Conservation (phyloP, 1,284 basidiomycete genomes). For the Trametes pubescens region DNA sequence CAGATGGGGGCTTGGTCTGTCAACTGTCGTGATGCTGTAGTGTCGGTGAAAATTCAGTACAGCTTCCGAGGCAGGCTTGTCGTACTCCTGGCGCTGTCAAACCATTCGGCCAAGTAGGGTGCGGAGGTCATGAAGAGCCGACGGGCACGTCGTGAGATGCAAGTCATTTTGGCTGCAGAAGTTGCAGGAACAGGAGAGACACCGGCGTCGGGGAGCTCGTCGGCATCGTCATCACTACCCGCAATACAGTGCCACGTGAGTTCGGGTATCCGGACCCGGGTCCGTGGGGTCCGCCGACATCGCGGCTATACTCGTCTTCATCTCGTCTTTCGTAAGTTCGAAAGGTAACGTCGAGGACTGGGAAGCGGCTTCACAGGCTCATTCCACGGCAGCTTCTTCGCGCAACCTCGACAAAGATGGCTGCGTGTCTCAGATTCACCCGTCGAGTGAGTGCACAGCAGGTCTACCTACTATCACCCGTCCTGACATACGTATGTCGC, state of each 20-base stretch:
- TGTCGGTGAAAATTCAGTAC: neutral
- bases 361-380: neutral
- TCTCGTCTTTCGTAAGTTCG: too few species aligned
- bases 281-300: too few species aligned
- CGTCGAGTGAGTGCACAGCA: conserved; percentile 26
- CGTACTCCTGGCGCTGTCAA: neutral
- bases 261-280: neutral
- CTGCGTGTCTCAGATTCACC: conserved; percentile 36
- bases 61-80: neutral
- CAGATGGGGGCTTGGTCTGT: neutral
- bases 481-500: conserved; percentile 2
- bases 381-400: neutral
- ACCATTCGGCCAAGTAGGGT: neutral
- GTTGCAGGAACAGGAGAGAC: neutral
- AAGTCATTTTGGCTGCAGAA: neutral
- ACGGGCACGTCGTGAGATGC: too few species aligned
- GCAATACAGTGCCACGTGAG: too few species aligned
- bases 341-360: too few species aligned
- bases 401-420: conserved; percentile 20
- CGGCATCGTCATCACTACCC: too few species aligned
- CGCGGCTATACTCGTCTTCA: too few species aligned
- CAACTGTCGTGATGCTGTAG: neutral
- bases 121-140: neutral
- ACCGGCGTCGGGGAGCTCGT: too few species aligned
- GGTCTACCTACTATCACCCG: neutral